These are phyloP conservation scores for Torulaspora pretoriensis DNA, from an alignment of 1,139 yeast species.

Conservation along the genomic window DNA sequence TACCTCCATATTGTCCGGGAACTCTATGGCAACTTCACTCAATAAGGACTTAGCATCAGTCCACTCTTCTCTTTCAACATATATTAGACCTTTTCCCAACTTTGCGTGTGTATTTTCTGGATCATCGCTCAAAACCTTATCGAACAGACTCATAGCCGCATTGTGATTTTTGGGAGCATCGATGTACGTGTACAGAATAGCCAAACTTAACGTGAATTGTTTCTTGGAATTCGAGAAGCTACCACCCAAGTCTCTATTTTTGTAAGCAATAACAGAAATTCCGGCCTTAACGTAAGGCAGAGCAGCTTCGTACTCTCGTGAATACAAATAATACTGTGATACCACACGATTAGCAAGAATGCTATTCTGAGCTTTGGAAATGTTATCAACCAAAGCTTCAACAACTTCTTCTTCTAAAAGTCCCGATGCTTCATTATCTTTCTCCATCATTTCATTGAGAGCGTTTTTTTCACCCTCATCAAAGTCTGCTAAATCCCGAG, in stretches of 20 bases:
- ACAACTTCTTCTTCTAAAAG: constrained; percentile 51
- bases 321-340: constrained; percentile 55
- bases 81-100: constrained; percentile 78
- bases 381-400: constrained; percentile 52
- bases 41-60: constrained; percentile 52
- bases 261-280: constrained; percentile 49
- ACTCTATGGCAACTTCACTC: constrained; percentile 45
- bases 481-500: constrained; percentile 20
- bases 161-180: constrained; percentile 87
- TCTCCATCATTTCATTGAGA: constrained; percentile 10
- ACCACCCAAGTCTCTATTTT: constrained; percentile 46
- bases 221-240: constrained; percentile 50
- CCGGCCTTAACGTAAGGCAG: constrained; percentile 61
- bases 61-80: constrained; percentile 60
- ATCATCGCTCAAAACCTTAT: constrained; percentile 50
- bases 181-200: constrained; percentile 72
- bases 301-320: constrained; percentile 62
- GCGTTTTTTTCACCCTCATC: constrained; percentile 16
- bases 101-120: constrained; percentile 57
- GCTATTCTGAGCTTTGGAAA: constrained; percentile 45
- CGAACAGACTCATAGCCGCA: constrained; percentile 69
- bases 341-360: constrained; percentile 63
- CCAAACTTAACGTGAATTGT: constrained; percentile 63
- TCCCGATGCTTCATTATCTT: constrained; percentile 24
- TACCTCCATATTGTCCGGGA: constrained; percentile 59